Evolutionary conservation across 805 yeast species (phyloP), one percentile per base, ranked within the genome.

Genomic region (Ascoidea asiatica): DNA sequence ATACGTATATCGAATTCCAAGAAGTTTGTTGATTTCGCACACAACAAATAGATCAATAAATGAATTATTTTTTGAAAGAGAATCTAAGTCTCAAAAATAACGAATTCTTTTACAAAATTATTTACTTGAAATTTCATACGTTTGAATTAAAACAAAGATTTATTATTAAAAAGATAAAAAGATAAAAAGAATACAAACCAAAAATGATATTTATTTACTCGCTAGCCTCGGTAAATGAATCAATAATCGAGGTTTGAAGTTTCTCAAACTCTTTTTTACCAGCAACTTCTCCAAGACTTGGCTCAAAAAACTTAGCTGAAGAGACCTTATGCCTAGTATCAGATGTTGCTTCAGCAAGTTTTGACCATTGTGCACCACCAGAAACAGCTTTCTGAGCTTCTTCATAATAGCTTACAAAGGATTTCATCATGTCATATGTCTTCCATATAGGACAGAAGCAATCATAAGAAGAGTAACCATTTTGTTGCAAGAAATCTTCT

Each of bases 381-480:
- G 95, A 73, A 49, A 90, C 83, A 15, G 97, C 95, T 70, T 88
- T 89, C 69, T 90, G 97, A 29, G 99, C 97, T 70, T 92, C 97
- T 55, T 90, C 97, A 59, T 85, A 79, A 67, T 92, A 92, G 35
- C 88, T 66, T 48, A 89, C 78, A 58, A 92, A 92, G 8, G 89
- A 81, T 65, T 84, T 88, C 97, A 92, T 89, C 98, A 92, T 92
- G 63, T 86, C 92, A 56, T 77, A 82, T 41, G 99, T 92, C 74
- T 92, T 92, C 98, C 98, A 92, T 60, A 92, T 85, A 53, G 99
- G 99, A 70, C 99, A 92, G 83, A 88, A 92, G 37, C 95, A 95
- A 67, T 92, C 99, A 62, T 92, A 92, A 39, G 95, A 71, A 41
- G 98, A 92, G 70, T 92, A 92, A 70, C 99, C 99, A 68, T 92